Base-by-base conservation (phyloP, 306 rosid species). In the Elaeagnus macrophylla region DNA sequence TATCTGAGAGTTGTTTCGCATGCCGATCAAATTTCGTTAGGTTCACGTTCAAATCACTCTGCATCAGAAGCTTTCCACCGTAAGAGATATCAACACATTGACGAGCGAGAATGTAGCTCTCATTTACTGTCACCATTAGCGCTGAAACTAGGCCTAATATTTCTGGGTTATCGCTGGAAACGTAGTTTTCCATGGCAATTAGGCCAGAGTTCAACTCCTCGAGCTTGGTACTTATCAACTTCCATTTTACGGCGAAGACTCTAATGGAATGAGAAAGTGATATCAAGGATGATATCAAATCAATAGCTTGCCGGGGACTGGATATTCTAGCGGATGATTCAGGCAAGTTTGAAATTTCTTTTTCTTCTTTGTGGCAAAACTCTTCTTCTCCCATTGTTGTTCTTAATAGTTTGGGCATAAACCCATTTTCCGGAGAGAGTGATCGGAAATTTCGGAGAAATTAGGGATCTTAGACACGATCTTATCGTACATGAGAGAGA, bases 61-160 rank as follows among this genome's bases (percentile, higher is more conserved):
- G 97, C 97, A 89, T 89, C 73, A 89, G 68, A 12, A 89, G 93
- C 86, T 89, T 89, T 53, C 97, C 97, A 39, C 89, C 78, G 68
- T 76, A 89, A 0, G 97, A 82, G 9, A 85, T 75, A 54, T 85
- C 89, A 47, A 79, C 69, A 54, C 97, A 89, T 8, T 86, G 97
- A 14, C 77, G 78, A 32, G 86, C 91, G 35, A 82, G 81, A 43
- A 78, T 84, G 64, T 72, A 60, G 64, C 84, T 82, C 62, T 89
- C 89, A 17, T 69, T 72, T 25, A 64, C 59, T 14, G 95, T 76
- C 7, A 6, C 41, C 15, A 67, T n/a, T 5, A 75, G 48, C 13
- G 68, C 59, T 12, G 75, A 69, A 13, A 77, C 15, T 42, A 78
- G 61, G 59, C 55, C 72, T 35, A 69, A 64, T 45, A 89, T 69